Percentiles rank a stretch among this genome's conserved stretches.
Evolutionary conservation across 2,329 filamentous ascomycete species (phyloP).

Genomic region (Scedosporium boydii): DNA sequence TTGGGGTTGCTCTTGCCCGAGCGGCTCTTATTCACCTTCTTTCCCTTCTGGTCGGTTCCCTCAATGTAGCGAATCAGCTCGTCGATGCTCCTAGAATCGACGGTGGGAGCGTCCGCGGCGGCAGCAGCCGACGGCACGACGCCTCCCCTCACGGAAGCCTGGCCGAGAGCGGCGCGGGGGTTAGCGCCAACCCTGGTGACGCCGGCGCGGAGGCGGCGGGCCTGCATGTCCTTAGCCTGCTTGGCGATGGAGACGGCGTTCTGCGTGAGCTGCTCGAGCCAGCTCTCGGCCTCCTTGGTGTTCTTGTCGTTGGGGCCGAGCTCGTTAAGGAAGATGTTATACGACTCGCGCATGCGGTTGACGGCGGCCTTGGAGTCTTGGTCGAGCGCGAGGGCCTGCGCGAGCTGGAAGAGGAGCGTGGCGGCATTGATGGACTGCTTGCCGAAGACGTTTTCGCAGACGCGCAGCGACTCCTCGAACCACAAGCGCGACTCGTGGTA

Average conservation of each 20-base stretch:
- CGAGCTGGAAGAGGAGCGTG: constrained; percentile 92
- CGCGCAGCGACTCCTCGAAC: constrained; percentile 86
- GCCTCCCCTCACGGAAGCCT: constrained; percentile 23
- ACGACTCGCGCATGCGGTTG: constrained; percentile 88
- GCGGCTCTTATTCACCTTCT: constrained; percentile 44
- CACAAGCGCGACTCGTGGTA: constrained; percentile 92
- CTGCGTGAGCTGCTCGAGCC: constrained; percentile 92
- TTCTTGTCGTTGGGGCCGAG: constrained; percentile 90
- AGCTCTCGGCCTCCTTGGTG: constrained; percentile 94
- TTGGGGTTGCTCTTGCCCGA: constrained; percentile 45
- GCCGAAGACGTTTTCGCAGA: constrained; percentile 86
- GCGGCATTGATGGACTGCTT: constrained; percentile 86
- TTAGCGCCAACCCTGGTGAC: constrained; percentile 49
- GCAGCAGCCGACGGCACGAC: constrained; percentile 12
- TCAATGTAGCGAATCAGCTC: constrained; percentile 94
- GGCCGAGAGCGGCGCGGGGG: background rate
- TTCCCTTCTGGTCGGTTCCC: constrained; percentile 50
- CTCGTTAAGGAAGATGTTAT: constrained; percentile 84
- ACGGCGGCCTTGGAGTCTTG: constrained; percentile 89
- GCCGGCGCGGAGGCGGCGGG: constrained; percentile 59
- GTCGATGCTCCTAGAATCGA: constrained; percentile 80
- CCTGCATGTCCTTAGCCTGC: constrained; percentile 79
- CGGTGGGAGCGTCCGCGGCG: constrained; percentile 19
- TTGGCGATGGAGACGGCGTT: constrained; percentile 93
- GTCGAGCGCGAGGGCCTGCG: constrained; percentile 90